Conservation (phyloP, 2,329 filamentous ascomycete species). For the Penicillium thymicola region DNA sequence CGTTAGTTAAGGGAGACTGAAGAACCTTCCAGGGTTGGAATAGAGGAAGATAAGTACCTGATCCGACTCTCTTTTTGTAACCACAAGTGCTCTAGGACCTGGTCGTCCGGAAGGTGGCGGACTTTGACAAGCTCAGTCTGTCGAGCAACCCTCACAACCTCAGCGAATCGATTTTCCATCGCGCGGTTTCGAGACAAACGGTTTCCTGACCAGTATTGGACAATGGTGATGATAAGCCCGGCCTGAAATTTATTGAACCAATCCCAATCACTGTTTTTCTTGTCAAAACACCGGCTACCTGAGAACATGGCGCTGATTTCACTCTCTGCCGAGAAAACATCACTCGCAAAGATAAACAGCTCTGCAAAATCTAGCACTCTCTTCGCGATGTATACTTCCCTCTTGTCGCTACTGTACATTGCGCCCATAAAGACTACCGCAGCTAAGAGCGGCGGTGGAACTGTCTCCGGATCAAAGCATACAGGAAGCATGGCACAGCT, state of each 20-base stretch:
- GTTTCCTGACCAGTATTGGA: slow-evolving; percentile 46
- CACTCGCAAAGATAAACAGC: slow-evolving; percentile 43
- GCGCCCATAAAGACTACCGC: slow-evolving; percentile 45
- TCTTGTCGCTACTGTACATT: slow-evolving; percentile 43
- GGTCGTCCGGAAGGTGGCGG: slow-evolving; percentile 39
- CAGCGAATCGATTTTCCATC: slow-evolving; percentile 44
- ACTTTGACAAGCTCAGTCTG: slow-evolving; percentile 38
- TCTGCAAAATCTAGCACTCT: slow-evolving; percentile 44
- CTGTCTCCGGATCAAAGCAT: slow-evolving; percentile 41
- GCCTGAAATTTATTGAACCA: slow-evolving; percentile 44
- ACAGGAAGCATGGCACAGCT: slow-evolving; percentile 45
- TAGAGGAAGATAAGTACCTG: slow-evolving; percentile 28
- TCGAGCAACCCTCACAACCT: slow-evolving; percentile 43
- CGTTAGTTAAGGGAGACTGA: slow-evolving; percentile 6
- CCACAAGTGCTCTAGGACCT: slow-evolving; percentile 40
- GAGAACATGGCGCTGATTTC: slow-evolving; percentile 39
- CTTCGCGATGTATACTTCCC: slow-evolving; percentile 39
- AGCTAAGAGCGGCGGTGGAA: slow-evolving; percentile 39
- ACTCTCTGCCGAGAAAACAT: slow-evolving; percentile 40
- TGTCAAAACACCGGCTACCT: slow-evolving; percentile 18
- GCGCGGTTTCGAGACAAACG: slow-evolving; percentile 38
- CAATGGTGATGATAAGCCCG: slow-evolving; percentile 41
- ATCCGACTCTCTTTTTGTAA: slow-evolving; percentile 46
- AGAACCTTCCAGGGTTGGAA: background rate
- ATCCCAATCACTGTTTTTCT: slow-evolving; percentile 30